Percentiles rank a stretch among this genome's conserved stretches.
Conservation (phyloP, 768 basidiomycete species). For the Boletus subcaerulescens region DNA sequence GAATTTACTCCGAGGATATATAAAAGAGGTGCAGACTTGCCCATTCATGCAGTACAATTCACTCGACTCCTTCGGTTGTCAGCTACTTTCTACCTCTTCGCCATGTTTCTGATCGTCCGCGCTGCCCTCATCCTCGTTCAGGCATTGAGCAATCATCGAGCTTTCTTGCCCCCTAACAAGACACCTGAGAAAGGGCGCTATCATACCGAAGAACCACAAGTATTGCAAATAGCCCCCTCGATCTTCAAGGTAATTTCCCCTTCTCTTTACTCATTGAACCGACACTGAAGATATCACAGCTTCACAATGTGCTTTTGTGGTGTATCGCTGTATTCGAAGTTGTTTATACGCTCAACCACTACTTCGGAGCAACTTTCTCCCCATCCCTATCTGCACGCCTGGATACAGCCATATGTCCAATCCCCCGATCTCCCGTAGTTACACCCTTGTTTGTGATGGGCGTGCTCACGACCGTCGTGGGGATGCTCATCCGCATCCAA, state of each 20-base stretch:
- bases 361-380: slow-evolving; percentile 29
- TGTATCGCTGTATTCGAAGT: slow-evolving; percentile 50
- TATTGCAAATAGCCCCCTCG: slow-evolving; percentile 54
- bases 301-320: slow-evolving; percentile 50
- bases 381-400: slow-evolving; percentile 34
- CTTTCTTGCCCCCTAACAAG: slow-evolving; percentile 56
- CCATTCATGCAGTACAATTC: background rate
- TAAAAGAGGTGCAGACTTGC: slow-evolving; percentile 11
- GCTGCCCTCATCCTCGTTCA: slow-evolving; percentile 48
- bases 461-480: slow-evolving; percentile 40
- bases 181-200: slow-evolving; percentile 49
- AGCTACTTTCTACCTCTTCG: background rate
- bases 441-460: slow-evolving; percentile 48
- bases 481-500: slow-evolving; percentile 47
- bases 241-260: slow-evolving; percentile 47
- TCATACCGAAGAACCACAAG: slow-evolving; percentile 48
- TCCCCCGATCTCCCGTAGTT: slow-evolving; percentile 23
- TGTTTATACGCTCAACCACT: slow-evolving; percentile 37
- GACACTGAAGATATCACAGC: slow-evolving; percentile 29
- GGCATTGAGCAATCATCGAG: slow-evolving; percentile 48
- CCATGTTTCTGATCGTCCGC: slow-evolving; percentile 47
- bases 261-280: background rate
- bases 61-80: background rate
- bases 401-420: slow-evolving; percentile 33
- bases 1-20: slow-evolving; percentile 7